These are phyloP conservation scores for Colletotrichum lini DNA, from an alignment of 2,329 filamentous ascomycete genomes.

Conservation along the genomic window DNA sequence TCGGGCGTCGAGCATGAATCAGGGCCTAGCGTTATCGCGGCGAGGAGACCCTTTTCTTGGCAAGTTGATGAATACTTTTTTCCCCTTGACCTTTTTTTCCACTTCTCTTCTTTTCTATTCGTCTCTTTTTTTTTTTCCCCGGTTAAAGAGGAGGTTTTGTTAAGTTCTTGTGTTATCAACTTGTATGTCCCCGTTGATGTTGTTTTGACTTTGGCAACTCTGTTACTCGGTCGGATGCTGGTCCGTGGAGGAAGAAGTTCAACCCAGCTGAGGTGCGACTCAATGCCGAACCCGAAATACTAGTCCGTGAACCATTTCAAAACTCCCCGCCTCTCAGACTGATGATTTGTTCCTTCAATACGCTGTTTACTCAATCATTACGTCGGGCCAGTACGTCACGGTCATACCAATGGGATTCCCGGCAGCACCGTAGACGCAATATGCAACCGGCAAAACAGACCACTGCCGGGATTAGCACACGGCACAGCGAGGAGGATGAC, in stretches of 20 bases:
- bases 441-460: neutral
- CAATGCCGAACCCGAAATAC: neutral
- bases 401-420: no score
- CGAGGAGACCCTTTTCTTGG: constrained; percentile 13
- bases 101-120: no score
- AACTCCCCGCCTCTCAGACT: no score
- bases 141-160: no score
- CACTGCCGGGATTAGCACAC: neutral
- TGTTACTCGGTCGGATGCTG: no score
- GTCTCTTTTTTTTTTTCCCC: no score
- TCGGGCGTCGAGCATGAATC: constrained; percentile 21
- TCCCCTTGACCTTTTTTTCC: no score
- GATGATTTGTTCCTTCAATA: neutral
- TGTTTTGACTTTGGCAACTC: neutral
- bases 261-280: neutral
- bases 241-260: no score
- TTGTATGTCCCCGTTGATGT: no score
- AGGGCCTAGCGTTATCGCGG: constrained; percentile 25
- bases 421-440: neutral
- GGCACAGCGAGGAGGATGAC: neutral
- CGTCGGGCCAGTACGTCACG: neutral
- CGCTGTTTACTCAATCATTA: neutral
- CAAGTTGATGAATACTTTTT: neutral
- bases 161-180: neutral
- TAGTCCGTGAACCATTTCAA: neutral